A percentile compares a stretch with the other conserved stretches of the same genome.
Conservation (phyloP, 495 filamentous ascomycete species). For the Penicillium samsonianum region DNA sequence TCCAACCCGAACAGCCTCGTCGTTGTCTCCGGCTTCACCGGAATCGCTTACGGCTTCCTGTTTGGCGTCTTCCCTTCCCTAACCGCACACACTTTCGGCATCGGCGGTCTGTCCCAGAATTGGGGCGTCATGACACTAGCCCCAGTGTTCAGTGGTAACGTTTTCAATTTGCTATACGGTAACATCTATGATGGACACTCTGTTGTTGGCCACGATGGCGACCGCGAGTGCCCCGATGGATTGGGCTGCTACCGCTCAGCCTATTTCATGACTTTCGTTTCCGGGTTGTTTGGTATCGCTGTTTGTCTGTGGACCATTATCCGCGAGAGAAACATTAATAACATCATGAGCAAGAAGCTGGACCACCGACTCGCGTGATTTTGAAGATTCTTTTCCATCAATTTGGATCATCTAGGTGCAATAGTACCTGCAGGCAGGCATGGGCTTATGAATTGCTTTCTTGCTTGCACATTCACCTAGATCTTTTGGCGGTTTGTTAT, state of each 20-base stretch:
- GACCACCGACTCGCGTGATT: constrained; percentile 40
- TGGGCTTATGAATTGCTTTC: neutral
- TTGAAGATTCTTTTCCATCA: neutral
- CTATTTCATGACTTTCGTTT: constrained; percentile 79
- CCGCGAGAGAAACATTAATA: constrained; percentile 55
- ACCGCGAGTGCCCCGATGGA: constrained; percentile 75
- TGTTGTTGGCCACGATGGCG: constrained; percentile 63
- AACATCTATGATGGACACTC: constrained; percentile 78
- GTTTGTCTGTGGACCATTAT: constrained; percentile 77
- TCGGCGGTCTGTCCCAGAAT: constrained; percentile 83
- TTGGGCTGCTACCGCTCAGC: constrained; percentile 78
- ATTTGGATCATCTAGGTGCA: neutral
- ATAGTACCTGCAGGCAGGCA: neutral
- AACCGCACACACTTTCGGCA: constrained; percentile 87
- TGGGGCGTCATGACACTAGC: constrained; percentile 94
- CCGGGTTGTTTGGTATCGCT: constrained; percentile 66
- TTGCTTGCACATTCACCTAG: neutral
- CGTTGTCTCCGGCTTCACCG: constrained; percentile 78
- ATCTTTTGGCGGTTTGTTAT: neutral
- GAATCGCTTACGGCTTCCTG: constrained; percentile 88
- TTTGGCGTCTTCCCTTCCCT: constrained; percentile 95
- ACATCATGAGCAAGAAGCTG: constrained; percentile 30
- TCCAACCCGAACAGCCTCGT: constrained; percentile 76
- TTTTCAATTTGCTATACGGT: constrained; percentile 88
- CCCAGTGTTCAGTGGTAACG: constrained; percentile 80